These are phyloP conservation scores for Colletotrichum cereale DNA, from an alignment of 2,329 filamentous ascomycete genomes.

Conservation along the genomic window DNA sequence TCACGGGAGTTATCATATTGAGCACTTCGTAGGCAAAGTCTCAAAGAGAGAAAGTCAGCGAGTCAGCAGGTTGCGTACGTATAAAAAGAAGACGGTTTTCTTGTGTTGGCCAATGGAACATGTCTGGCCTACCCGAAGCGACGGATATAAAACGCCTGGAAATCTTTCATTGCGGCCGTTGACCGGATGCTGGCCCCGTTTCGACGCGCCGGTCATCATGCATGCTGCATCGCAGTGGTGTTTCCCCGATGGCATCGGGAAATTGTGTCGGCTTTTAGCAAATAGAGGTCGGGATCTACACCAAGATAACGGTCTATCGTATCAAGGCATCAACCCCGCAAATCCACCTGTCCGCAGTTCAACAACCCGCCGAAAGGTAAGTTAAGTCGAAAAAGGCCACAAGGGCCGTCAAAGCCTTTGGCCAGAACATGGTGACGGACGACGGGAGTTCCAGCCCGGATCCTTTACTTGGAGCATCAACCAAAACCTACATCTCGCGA, in stretches of 20 bases:
- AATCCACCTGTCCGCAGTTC: background rate
- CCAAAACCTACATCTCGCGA: too few relatives aligned
- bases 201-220: constrained; percentile 14
- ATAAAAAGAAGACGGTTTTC: background rate
- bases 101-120: background rate
- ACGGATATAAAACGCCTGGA: constrained; percentile 25
- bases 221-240: constrained; percentile 10
- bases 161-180: background rate
- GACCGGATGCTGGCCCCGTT: background rate
- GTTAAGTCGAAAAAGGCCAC: too few relatives aligned
- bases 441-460: too few relatives aligned
- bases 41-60: background rate
- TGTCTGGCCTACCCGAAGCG: background rate
- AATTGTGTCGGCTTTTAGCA: constrained; percentile 22
- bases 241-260: constrained; percentile 29
- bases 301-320: constrained; percentile 6
- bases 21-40: background rate
- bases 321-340: constrained; percentile 7
- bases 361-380: background rate
- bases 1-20: constrained; percentile 33
- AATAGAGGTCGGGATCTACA: background rate
- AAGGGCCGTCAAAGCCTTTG: too few relatives aligned
- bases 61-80: background rate
- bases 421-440: too few relatives aligned
- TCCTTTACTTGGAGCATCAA: too few relatives aligned